Evolutionary conservation across 306 rosid species (phyloP).

Genomic region (Neltuma alba): DNA sequence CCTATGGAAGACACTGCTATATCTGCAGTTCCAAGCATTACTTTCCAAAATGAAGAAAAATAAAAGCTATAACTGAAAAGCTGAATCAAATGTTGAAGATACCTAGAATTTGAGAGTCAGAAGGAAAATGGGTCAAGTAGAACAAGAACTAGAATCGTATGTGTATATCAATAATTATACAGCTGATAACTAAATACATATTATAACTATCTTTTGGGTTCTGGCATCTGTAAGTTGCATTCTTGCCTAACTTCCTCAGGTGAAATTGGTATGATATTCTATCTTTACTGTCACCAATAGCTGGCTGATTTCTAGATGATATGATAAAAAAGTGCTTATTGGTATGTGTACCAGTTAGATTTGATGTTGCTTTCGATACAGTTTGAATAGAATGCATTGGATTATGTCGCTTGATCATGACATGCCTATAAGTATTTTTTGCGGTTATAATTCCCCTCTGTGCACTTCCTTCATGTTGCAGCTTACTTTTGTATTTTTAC

Average conservation of each 20-base stretch:
- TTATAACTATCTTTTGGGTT: background rate
- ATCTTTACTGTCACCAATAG: background rate
- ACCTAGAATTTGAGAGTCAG: background rate
- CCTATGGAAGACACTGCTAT: background rate
- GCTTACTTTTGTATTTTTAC: background rate
- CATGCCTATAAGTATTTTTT: background rate
- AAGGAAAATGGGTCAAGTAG: background rate
- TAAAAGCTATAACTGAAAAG: background rate
- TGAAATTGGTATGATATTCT: background rate
- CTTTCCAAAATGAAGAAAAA: slow-evolving; percentile 12
- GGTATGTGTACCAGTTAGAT: slow-evolving; percentile 18
- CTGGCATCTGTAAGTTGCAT: background rate
- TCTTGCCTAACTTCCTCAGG: background rate
- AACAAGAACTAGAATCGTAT: background rate
- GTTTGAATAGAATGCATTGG: background rate
- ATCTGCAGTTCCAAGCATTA: background rate
- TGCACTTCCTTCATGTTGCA: slow-evolving; percentile 11
- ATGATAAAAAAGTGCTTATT: background rate
- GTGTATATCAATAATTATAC: background rate
- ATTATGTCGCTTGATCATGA: background rate
- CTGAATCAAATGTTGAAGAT: background rate
- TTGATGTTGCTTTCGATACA: background rate
- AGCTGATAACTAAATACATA: background rate
- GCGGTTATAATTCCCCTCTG: background rate
- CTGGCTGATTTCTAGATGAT: background rate